Conservation (phyloP, 805 yeast species). For the Ogataea wickerhamii region DNA sequence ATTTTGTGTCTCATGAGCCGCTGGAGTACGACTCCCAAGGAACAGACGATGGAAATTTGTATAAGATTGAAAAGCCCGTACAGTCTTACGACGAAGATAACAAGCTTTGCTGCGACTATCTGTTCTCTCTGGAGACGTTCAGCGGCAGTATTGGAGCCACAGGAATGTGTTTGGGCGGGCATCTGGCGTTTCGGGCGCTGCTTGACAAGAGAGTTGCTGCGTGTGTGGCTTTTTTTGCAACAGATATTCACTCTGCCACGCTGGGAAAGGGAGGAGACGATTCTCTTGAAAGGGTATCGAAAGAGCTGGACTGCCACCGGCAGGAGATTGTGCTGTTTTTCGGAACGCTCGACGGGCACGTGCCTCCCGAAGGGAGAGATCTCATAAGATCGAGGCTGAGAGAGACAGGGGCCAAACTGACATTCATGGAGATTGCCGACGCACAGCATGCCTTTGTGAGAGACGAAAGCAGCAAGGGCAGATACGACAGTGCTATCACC, state of each 20-base stretch:
- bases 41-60: slow-evolving; percentile 68
- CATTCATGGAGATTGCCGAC: slow-evolving; percentile 70
- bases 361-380: slow-evolving; percentile 74
- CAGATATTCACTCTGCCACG: slow-evolving; percentile 69
- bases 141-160: slow-evolving; percentile 76
- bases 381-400: slow-evolving; percentile 60
- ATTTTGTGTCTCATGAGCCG: slow-evolving; percentile 59
- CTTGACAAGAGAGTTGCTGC: slow-evolving; percentile 63
- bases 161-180: slow-evolving; percentile 88
- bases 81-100: slow-evolving; percentile 76
- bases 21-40: slow-evolving; percentile 69
- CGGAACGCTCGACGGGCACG: slow-evolving; percentile 78
- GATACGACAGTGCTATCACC: slow-evolving; percentile 78
- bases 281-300: slow-evolving; percentile 49
- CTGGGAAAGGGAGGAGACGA: slow-evolving; percentile 70
- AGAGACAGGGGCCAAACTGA: slow-evolving; percentile 56
- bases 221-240: slow-evolving; percentile 73
- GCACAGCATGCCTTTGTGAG: slow-evolving; percentile 85
- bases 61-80: slow-evolving; percentile 63
- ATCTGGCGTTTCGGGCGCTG: slow-evolving; percentile 68
- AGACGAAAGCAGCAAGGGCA: slow-evolving; percentile 75
- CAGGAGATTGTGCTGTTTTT: slow-evolving; percentile 64
- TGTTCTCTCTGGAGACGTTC: slow-evolving; percentile 55
- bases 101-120: slow-evolving; percentile 58
- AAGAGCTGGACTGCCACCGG: slow-evolving; percentile 46